Base-by-base conservation (phyloP, 495 filamentous ascomycete species). In the Daldinia bambusicola region DNA sequence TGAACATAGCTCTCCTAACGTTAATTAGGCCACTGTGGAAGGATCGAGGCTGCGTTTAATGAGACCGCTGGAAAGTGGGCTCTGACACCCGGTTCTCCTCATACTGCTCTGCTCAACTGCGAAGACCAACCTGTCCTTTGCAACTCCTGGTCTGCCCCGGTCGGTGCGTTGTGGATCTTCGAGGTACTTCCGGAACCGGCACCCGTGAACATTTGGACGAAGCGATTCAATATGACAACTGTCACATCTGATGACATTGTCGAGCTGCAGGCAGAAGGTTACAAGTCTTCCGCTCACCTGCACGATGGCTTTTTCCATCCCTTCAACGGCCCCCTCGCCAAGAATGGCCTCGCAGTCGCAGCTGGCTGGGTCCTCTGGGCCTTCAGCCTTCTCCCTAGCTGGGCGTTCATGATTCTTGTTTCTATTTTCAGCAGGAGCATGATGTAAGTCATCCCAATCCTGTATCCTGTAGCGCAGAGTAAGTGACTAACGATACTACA, bases 261-360 rank as follows among this genome's bases (percentile, higher is more conserved):
- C 63, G 77, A 89, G 68, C 81, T 95, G 36, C 87, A 90, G 69
- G 83, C 89, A 72, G 88, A 91, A 76, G 86, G 77, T 36, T 91
- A 86, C 71, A 83, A 85, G 74, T 78, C 86, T 74, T 77, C 80
- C 20, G 72, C 82, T 34, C 68, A 82, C 31, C 79, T 84, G 16
- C 91, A 92, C 77, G 90, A 93, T 68, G 91, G 93, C 48, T 81
- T 82, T 43, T 90, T 93, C 78, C 93, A 98, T 79, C 93, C 94
- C 32, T 91, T 92, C 60, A 88, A 94, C 74, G 91, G 93, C 60
- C 80, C 79, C 73, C 76, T 96, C 40, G 91, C 89, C 37, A 75
- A 92, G 80, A 83, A 86, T 62, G 85, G 87, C 40, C 74, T 97
- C 59, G 80, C 85, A 14, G 80, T 89, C 34, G 88, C 91, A 9